Conservation (phyloP, 208 protist genomes). For the Leishmania martiniquensis region DNA sequence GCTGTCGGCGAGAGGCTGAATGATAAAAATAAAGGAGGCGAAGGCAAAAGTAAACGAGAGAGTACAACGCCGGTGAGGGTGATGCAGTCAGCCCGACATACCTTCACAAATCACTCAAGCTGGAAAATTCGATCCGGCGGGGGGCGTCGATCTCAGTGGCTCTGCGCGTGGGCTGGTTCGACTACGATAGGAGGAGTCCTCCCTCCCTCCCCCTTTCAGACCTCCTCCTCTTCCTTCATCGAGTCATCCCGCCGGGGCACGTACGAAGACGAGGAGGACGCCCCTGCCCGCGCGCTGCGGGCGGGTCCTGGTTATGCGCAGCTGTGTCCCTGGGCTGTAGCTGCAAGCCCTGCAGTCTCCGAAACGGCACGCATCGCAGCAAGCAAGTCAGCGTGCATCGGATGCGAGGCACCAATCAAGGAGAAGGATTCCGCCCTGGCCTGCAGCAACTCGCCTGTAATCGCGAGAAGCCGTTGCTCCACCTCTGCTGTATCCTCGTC, state of each 20-base stretch:
- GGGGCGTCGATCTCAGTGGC: background rate
- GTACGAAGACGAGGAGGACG: background rate
- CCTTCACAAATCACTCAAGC: background rate
- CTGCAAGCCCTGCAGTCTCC: background rate
- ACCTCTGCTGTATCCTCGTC: background rate
- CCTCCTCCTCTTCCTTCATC: background rate
- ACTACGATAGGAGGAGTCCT: background rate
- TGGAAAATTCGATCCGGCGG: background rate
- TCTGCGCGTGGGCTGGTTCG: background rate
- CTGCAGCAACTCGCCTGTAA: constrained; percentile 7
- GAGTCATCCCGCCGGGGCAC: background rate
- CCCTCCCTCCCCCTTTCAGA: background rate
- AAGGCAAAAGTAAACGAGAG: background rate
- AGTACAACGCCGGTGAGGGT: background rate
- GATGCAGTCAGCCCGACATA: background rate
- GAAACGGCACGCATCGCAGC: constrained; percentile 21
- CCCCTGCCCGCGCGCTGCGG: background rate
- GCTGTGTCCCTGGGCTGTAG: background rate
- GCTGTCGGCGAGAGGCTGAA: background rate
- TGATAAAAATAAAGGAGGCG: background rate
- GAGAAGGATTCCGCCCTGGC: constrained; percentile 25
- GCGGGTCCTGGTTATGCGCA: background rate
- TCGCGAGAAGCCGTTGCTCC: constrained; percentile 11
- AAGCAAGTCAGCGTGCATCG: constrained; percentile 10
- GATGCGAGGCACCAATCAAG: constrained; percentile 6